phyloP scores from a whole-genome alignment of 2,329 filamentous ascomycete species.

The Botrytis hyacinthi region DNA sequence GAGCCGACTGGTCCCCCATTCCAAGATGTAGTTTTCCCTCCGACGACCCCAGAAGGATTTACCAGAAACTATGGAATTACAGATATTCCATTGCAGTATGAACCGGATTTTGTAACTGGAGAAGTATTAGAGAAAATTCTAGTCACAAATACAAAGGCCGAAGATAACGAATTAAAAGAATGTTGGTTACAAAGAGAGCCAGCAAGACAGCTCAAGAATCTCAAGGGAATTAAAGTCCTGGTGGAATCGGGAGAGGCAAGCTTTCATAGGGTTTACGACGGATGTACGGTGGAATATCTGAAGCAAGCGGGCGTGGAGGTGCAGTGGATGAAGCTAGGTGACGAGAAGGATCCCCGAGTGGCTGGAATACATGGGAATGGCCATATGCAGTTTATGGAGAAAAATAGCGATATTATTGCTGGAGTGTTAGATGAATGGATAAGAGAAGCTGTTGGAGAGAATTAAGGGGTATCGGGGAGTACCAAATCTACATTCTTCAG shows the following conservation, averaged over 20 bases:
- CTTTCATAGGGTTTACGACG: constrained; percentile 48
- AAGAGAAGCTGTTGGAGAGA: constrained; percentile 4
- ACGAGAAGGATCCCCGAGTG: constrained; percentile 25
- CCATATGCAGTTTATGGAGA: constrained; percentile 50
- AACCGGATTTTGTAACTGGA: neutral
- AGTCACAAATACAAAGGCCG: neutral
- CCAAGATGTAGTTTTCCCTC: constrained; percentile 37
- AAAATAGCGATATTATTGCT: constrained; percentile 46
- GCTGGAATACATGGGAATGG: constrained; percentile 46
- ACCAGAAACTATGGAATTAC: constrained; percentile 46
- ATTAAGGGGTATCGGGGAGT: neutral
- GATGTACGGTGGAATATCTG: constrained; percentile 44
- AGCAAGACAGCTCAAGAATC: constrained; percentile 40
- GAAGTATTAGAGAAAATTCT: neutral
- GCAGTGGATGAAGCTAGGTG: constrained; percentile 41
- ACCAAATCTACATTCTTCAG: neutral
- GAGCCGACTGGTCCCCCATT: constrained; percentile 51
- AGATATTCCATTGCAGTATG: constrained; percentile 49
- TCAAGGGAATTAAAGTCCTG: constrained; percentile 40
- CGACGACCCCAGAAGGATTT: constrained; percentile 32
- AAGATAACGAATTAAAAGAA: constrained; percentile 19
- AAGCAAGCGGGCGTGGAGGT: constrained; percentile 44
- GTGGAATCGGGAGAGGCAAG: constrained; percentile 46
- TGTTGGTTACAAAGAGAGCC: constrained; percentile 41
- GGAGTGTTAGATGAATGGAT: constrained; percentile 37